Evolutionary conservation across 805 yeast species (phyloP).

Genomic region (Saccharomyces cerevisiae): DNA sequence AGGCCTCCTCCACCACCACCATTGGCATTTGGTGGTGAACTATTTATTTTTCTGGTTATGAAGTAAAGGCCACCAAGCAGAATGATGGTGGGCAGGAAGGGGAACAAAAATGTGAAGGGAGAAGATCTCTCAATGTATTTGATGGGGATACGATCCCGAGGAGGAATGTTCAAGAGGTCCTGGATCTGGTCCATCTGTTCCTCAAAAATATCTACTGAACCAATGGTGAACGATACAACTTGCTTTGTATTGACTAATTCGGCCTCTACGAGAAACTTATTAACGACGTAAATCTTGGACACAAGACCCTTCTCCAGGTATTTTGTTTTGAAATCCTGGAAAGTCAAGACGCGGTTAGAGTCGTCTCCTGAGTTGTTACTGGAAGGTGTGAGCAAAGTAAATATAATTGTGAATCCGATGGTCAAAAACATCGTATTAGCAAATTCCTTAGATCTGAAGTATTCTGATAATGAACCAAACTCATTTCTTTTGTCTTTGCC

Average conservation of each 20-base stretch:
- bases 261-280: constrained; percentile 64
- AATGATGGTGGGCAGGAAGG: constrained; percentile 72
- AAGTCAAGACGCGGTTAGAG: constrained; percentile 36
- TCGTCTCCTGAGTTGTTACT: constrained; percentile 13
- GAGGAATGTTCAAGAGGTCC: constrained; percentile 57
- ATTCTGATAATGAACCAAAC: constrained; percentile 28
- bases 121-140: constrained; percentile 63
- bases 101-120: constrained; percentile 52
- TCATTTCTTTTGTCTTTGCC: constrained; percentile 18
- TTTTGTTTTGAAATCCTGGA: constrained; percentile 79
- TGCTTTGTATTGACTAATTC: constrained; percentile 34
- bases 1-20: constrained; percentile 48
- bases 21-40: constrained; percentile 16
- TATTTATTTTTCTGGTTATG: constrained; percentile 37
- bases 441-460: constrained; percentile 38
- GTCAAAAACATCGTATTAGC: constrained; percentile 33
- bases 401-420: constrained; percentile 33
- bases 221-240: constrained; percentile 70
- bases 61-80: constrained; percentile 65
- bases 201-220: constrained; percentile 79
- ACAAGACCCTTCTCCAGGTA: constrained; percentile 74
- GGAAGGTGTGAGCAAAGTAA: constrained; percentile 28
- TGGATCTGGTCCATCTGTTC: constrained; percentile 70
- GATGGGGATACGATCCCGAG: constrained; percentile 69
- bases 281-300: constrained; percentile 61